Evolutionary conservation across 2,329 filamentous ascomycete genomes (phyloP).

Genomic region (Mariannaea sp.): DNA sequence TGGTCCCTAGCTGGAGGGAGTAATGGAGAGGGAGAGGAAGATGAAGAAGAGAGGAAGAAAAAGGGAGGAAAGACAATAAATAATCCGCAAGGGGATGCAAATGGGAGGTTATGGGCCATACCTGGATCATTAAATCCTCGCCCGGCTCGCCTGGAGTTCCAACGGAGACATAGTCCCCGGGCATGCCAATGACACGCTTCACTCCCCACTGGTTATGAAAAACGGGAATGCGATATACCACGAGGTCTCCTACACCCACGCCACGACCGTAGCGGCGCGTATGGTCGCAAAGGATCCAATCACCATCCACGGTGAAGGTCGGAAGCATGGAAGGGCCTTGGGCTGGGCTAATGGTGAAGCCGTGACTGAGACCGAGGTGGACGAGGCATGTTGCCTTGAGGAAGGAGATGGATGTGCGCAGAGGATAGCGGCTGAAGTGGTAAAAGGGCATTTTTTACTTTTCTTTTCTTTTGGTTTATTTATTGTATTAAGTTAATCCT

Average conservation of each 20-base stretch:
- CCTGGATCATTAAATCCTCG: conserved; percentile 67
- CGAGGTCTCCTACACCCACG: conserved; percentile 78
- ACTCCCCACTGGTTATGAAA: conserved; percentile 64
- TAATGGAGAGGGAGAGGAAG: too few species aligned
- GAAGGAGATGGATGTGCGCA: conserved; percentile 43
- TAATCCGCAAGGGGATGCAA: too few species aligned
- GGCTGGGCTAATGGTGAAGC: conserved; percentile 62
- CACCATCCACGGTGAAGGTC: conserved; percentile 70
- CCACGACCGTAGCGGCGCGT: conserved; percentile 69
- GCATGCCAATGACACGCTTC: conserved; percentile 80
- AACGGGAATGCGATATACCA: conserved; percentile 77
- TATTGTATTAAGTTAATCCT: too few species aligned
- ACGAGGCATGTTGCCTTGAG: conserved; percentile 49
- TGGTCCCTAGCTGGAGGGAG: too few species aligned
- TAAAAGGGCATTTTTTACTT: conserved; percentile 35
- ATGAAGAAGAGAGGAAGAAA: too few species aligned
- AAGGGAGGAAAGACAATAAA: too few species aligned
- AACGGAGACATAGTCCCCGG: conserved; percentile 74
- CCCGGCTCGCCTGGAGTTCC: conserved; percentile 60
- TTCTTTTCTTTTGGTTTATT: too few species aligned
- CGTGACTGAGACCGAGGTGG: conserved; percentile 59
- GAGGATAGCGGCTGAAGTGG: conserved; percentile 47
- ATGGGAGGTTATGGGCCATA: conserved; percentile 39
- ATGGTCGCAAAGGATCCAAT: conserved; percentile 71
- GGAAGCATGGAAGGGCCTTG: conserved; percentile 88